Base-by-base conservation (phyloP, 768 basidiomycete species). In the Cyclocybe aegerita region DNA sequence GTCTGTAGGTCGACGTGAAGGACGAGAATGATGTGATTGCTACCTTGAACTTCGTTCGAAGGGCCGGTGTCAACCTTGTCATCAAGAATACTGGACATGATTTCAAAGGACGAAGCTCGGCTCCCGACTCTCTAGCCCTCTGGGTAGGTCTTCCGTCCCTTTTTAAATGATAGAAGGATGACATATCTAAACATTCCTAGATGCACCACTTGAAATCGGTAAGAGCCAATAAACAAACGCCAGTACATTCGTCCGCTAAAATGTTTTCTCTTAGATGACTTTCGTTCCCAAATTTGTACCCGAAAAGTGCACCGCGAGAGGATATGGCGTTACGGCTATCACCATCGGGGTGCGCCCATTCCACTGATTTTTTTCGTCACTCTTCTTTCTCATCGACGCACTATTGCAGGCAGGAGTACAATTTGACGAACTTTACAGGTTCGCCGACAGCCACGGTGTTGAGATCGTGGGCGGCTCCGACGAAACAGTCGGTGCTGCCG, bases 41-140 rank as follows among this genome's bases (percentile, higher is more conserved):
- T 1, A 61, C 63, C 9, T 57, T 60, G 15, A 53, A 43, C 10
- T 65, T 66, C 48, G 54, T 55, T 12, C 43, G 43, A 23, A 29
- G 36, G 6, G 61, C 64, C n/a, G 54, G 60, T 7, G 58, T 76
- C 14, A 73, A 75, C 5, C 52, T 80, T n/a, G 71, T 73, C 11
- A 64, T 80, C 14, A 76, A 76, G 55, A 80, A 79, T 53, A 78
- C 78, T 12, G 78, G 78, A 31, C 77, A 78, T 50, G 77, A 78
- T 53, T 77, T 75, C 58, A 72, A 71, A 54, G 77, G 76, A 17
- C 62, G 77, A 11, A 78, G 77, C 54, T 75, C 74, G 43, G 74
- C 71, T 9, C 72, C 68, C 10, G 56, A 64, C 11, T 70, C 77
- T 16, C 56, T 77, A 15, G 74, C 67, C 46, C 59, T 78, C n/a